phyloP scores from a whole-genome alignment of 768 basidiomycete species.

The Boletus edulis region DNA sequence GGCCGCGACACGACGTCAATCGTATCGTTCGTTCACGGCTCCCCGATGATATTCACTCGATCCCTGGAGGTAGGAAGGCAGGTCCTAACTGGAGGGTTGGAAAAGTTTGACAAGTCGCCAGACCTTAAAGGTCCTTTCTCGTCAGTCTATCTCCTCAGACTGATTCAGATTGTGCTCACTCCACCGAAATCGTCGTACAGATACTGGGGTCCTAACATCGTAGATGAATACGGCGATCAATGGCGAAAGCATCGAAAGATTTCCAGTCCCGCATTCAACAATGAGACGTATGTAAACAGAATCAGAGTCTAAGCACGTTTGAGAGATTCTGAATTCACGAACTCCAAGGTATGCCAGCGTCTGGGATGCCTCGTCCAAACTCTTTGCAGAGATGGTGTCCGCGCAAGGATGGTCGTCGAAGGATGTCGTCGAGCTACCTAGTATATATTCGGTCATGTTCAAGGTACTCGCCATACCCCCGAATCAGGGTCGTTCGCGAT shows the following conservation, averaged over 20 bases:
- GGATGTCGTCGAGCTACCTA: constrained; percentile 7
- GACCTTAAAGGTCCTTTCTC: not conserved
- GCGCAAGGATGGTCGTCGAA: constrained; percentile 11
- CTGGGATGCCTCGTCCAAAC: constrained; percentile 10
- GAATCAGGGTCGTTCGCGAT: not conserved
- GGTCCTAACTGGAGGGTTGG: constrained; percentile 7
- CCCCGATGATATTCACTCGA: constrained; percentile 15
- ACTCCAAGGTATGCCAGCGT: constrained; percentile 10
- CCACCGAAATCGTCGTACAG: not conserved
- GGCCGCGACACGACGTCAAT: constrained; percentile 12
- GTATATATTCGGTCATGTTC: constrained; percentile 6
- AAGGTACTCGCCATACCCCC: not conserved
- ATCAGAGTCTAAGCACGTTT: not conserved
- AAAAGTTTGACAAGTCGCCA: not conserved
- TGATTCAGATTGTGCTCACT: not conserved
- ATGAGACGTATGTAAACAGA: constrained; percentile 15
- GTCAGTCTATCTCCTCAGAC: not conserved
- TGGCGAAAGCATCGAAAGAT: constrained; percentile 22
- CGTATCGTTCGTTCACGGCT: constrained; percentile 12
- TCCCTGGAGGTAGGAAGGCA: constrained; percentile 16
- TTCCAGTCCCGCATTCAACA: constrained; percentile 17
- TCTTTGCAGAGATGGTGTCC: constrained; percentile 13
- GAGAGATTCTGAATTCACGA: not conserved
- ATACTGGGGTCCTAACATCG: constrained; percentile 21
- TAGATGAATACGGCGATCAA: constrained; percentile 8